Conservation (phyloP, 2,329 filamentous ascomycete genomes). For the Blumeriella jaapii region DNA sequence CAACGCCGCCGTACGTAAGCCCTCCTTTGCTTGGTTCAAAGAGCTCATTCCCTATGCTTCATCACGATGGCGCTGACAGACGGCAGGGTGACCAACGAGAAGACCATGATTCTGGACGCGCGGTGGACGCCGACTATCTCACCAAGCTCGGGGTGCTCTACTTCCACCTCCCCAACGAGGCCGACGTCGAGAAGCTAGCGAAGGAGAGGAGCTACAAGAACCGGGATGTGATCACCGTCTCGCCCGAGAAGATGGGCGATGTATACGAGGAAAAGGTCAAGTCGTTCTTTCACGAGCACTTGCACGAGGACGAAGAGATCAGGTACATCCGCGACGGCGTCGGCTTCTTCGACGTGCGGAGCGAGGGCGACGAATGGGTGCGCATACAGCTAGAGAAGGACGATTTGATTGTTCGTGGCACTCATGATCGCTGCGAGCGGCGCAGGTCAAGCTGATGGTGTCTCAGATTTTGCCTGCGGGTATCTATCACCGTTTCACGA, state of each 20-base stretch:
- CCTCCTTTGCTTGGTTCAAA: no score
- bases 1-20: slow-evolving; percentile 43
- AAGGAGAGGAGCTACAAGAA: slow-evolving; percentile 75
- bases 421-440: background rate
- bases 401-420: slow-evolving; percentile 54
- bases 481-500: slow-evolving; percentile 97
- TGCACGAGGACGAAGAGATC: slow-evolving; percentile 98
- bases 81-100: slow-evolving; percentile 82
- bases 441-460: slow-evolving; percentile 10
- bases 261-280: slow-evolving; percentile 90
- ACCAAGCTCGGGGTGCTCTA: slow-evolving; percentile 69
- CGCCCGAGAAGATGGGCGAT: slow-evolving; percentile 72
- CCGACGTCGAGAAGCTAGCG: slow-evolving; percentile 64
- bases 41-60: no score
- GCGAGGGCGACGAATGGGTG: slow-evolving; percentile 76
- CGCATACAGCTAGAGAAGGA: slow-evolving; percentile 72
- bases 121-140: slow-evolving; percentile 55
- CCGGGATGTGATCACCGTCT: slow-evolving; percentile 85
- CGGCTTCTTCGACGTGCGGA: slow-evolving; percentile 89
- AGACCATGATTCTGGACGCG: slow-evolving; percentile 72
- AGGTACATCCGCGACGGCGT: slow-evolving; percentile 80
- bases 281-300: slow-evolving; percentile 85
- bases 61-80: slow-evolving; percentile 14
- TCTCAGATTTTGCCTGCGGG: slow-evolving; percentile 68
- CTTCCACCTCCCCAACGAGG: slow-evolving; percentile 52